Base-by-base conservation (phyloP, 345 rosid species). In the Boechera divaricarpa region DNA sequence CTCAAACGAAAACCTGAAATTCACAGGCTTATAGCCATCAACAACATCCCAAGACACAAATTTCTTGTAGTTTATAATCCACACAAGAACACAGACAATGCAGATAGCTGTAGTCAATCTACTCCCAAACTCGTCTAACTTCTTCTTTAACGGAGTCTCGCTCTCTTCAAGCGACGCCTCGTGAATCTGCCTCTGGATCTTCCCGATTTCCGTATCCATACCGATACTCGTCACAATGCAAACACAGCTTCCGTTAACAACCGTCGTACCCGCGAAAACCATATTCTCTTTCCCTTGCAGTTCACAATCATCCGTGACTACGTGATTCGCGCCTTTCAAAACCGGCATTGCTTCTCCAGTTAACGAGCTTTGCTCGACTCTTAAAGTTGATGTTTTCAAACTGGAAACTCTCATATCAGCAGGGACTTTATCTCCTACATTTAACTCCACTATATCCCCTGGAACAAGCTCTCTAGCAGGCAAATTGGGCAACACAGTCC, bases 281-380 rank as follows among this genome's bases (percentile, higher is more conserved):
- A 91, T 89, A 63, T 85, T 90, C 79, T 91, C 94, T 81, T 94
- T 94, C n/a, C 85, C 94, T 78, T 90, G 96, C 75, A 94, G 69
- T 63, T 94, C 98, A 53, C 97, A 87, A 55, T 91, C 95, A 29
- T 83, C 90, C 33, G 71, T 36, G 58, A 79, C 74, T 2, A 93
- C 80, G 0, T 88, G 84, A 80, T 76, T 57, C 0, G 89, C 79
- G 54, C 91, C 80, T 85, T 93, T 91, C 79, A 88, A 8, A 77
- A 93, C 91, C n/a, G 98, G 98, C 93, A 91, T 87, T 33, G 95
- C 89, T 83, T 94, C 98, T 26, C 98, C 97, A 0, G 96, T 94
- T 83, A 94, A 82, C 2, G 94, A 90, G 83, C 97, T 90, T 80
- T 94, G 98, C 79, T 94, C 98, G 10, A 90, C 83, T 76, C 97